These are phyloP conservation scores for Colletotrichum sp. DNA, from an alignment of 2,329 filamentous ascomycete species.

Conservation along the genomic window DNA sequence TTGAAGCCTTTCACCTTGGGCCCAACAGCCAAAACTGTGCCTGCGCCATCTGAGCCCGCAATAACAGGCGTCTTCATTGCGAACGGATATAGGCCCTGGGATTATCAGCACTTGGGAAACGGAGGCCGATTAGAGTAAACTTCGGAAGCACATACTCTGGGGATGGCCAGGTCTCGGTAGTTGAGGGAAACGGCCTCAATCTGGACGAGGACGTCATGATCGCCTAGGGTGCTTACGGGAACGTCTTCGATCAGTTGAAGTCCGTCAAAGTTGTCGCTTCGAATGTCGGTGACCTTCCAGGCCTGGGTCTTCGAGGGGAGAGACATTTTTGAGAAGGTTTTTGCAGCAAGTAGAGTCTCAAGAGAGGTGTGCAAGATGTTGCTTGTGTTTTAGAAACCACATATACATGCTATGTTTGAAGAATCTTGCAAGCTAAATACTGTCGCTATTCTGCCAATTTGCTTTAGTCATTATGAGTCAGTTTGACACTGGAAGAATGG, in stretches of 20 bases:
- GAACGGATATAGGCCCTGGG: background rate
- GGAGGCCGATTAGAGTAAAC: accelerated
- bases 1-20: background rate
- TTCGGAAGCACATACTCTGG: background rate
- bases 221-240: background rate
- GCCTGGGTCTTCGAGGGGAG: background rate
- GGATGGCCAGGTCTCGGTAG: background rate
- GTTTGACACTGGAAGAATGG: background rate
- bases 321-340: background rate
- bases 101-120: background rate
- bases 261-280: background rate
- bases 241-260: background rate
- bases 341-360: background rate
- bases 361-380: background rate
- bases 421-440: background rate
- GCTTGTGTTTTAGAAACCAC: background rate
- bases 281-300: background rate
- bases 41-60: background rate
- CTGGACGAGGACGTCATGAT: background rate
- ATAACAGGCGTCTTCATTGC: background rate
- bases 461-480: background rate
- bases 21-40: background rate
- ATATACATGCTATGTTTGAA: background rate
- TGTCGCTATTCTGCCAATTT: background rate
- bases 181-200: background rate